Percentiles rank a stretch among this genome's conserved stretches.
These are phyloP conservation scores for Cryptosporidium sp. DNA, from an alignment of 169 alveolate species.

Conservation along the genomic window DNA sequence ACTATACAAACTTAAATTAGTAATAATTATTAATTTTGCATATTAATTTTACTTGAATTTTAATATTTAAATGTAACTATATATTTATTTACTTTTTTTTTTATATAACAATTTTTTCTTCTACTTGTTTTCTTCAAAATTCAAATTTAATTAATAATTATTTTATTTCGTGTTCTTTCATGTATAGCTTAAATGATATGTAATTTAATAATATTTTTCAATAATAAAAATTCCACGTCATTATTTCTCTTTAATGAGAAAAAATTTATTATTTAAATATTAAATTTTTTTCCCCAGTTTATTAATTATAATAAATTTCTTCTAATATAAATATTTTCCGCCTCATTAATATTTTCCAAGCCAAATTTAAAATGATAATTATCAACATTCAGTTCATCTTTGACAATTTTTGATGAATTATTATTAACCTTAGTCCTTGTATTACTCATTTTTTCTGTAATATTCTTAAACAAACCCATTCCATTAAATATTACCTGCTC, in stretches of 20 bases:
- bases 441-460: background rate
- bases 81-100: no score
- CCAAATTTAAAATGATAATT: background rate
- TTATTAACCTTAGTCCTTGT: background rate
- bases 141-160: no score
- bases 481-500: constrained; percentile 11
- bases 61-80: no score
- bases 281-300: background rate
- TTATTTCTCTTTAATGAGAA: background rate
- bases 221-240: background rate
- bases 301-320: background rate
- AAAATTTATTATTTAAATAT: no score
- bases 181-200: background rate
- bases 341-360: background rate
- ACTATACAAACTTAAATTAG: no score
- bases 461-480: background rate
- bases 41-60: no score
- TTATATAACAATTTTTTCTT: no score
- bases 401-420: background rate
- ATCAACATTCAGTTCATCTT: background rate
- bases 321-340: constrained; percentile 14
- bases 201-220: no score
- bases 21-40: background rate
- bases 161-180: no score
- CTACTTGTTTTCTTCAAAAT: no score